These are phyloP conservation scores for Fusarium acutatum DNA, from an alignment of 2,329 filamentous ascomycete species.

Conservation along the genomic window DNA sequence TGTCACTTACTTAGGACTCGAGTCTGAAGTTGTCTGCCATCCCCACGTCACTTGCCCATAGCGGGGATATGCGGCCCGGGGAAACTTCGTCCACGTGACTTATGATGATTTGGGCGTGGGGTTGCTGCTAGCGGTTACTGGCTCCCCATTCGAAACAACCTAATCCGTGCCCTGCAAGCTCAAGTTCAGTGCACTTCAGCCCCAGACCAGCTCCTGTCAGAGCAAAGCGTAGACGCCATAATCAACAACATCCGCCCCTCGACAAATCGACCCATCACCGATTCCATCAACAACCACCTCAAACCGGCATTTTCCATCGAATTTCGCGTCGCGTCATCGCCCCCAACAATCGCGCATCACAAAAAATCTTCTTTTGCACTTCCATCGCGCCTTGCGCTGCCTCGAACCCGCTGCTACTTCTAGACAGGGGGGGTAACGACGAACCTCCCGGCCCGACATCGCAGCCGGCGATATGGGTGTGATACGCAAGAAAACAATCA, in stretches of 20 bases:
- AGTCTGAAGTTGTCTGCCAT: not conserved
- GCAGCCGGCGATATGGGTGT: slow-evolving; percentile 75
- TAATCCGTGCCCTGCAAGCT: slow-evolving; percentile 2
- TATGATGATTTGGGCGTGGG: not conserved
- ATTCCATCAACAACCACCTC: slow-evolving; percentile 42
- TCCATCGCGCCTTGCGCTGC: slow-evolving; percentile 24
- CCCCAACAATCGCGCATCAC: slow-evolving; percentile 26
- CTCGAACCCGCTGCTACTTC: slow-evolving; percentile 22
- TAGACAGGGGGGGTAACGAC: slow-evolving; percentile 40
- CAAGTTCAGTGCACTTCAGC: slow-evolving; percentile 3
- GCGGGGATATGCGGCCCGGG: not conserved
- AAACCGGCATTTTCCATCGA: slow-evolving; percentile 43
- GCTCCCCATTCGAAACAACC: slow-evolving; percentile 28
- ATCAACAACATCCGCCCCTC: slow-evolving; percentile 37
- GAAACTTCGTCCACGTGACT: not conserved
- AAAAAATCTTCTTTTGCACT: slow-evolving; percentile 16
- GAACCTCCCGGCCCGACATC: slow-evolving; percentile 38
- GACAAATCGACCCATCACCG: slow-evolving; percentile 32
- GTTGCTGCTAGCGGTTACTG: slow-evolving; percentile 11
- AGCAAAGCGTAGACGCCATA: slow-evolving; percentile 32
- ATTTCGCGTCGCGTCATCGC: slow-evolving; percentile 35
- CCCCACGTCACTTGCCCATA: not conserved
- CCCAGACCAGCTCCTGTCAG: slow-evolving; percentile 11
- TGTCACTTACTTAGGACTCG: not conserved
- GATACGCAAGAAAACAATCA: slow-evolving; percentile 93